Conservation (phyloP, 2,329 filamentous ascomycete genomes). For the Claviceps sp. region DNA sequence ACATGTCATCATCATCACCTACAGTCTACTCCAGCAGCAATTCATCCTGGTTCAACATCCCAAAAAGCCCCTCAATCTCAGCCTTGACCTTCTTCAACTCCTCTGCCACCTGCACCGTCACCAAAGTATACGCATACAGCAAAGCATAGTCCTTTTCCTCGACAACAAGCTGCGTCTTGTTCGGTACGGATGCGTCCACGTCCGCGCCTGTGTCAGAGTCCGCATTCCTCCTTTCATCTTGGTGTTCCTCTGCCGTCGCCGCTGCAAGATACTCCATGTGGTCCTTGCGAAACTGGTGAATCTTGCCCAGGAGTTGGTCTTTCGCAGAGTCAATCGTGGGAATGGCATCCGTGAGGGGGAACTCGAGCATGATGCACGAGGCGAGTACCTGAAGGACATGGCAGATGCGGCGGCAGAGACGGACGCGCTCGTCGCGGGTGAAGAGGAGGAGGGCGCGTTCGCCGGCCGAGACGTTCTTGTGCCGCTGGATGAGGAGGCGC, state of each 20-base stretch:
- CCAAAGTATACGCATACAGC: slow-evolving; percentile 76
- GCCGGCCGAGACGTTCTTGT: slow-evolving; percentile 59
- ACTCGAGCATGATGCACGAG: slow-evolving; percentile 86
- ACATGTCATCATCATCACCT: too few relatives aligned
- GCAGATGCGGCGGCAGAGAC: slow-evolving; percentile 78
- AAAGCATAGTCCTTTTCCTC: slow-evolving; percentile 79
- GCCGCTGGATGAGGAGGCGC: slow-evolving; percentile 81
- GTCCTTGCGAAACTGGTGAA: slow-evolving; percentile 73
- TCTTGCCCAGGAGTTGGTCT: slow-evolving; percentile 72
- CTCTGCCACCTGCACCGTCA: slow-evolving; percentile 53
- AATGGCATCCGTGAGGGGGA: slow-evolving; percentile 78
- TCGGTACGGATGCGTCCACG: slow-evolving; percentile 8
- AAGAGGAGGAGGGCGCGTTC: slow-evolving; percentile 70
- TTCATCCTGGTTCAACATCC: slow-evolving; percentile 46
- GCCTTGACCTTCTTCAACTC: slow-evolving; percentile 47
- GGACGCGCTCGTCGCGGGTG: slow-evolving; percentile 64
- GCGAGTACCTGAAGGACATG: slow-evolving; percentile 81
- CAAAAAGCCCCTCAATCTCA: slow-evolving; percentile 51
- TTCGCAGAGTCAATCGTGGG: slow-evolving; percentile 70
- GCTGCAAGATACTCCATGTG: slow-evolving; percentile 25
- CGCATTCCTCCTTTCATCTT: slow-evolving; percentile 7
- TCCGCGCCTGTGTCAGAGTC: slow-evolving; percentile 6
- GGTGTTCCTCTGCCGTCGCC: neutral
- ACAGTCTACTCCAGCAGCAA: slow-evolving; percentile 37
- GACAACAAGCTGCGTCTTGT: slow-evolving; percentile 21